Base-by-base conservation (phyloP, 305 asterid genomes). In the Fraxinus greggii region DNA sequence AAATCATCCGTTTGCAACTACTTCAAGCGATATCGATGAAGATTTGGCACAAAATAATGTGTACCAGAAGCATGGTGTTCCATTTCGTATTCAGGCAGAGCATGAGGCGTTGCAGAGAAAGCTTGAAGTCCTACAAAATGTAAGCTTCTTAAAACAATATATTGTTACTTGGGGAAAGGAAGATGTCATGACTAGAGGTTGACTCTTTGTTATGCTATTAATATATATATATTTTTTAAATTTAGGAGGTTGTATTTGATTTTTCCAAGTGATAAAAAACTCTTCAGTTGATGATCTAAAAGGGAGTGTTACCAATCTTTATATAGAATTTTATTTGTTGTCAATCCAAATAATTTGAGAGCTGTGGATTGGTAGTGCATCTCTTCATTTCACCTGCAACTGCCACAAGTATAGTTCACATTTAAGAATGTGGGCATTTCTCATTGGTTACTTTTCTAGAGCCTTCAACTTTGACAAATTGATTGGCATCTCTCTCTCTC, bases 1-100 rank as follows among this genome's bases (percentile, higher is more conserved):
- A 76, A 96, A 96, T 81, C 99, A 96, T 88, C 99, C 99, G 2
- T 96, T 96, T 88, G 99, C 99, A 79, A 96, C 98, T 61, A 94
- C 99, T 80, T 83, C 92, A 29, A 94, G 98, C 86, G 98, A 96
- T 59, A 96, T 96, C 54, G 97, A 96, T 63, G 98, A 94, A 88
- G 97, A 86, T 80, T 89, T 96, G 91, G 98, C 98, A 61, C 98
- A 93, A 84, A 91, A 87, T 51, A 94, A 96, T 76, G 99, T 94
- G 81, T 85, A 92, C 85, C 97, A 94, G 84, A 96, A 94, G 91
- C 95, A 91, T 67, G 99, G 99, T 75, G 99, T 96, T 85, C 98
- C 98, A 29, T 94, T 91, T 85, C 98, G 98, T 76, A 91, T 96
- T 85, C 89, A 89, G 88, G 99, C 98, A 80, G 99, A 96, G 89